Conservation (phyloP, 1,284 basidiomycete species). For the Inonotus hispidus region DNA sequence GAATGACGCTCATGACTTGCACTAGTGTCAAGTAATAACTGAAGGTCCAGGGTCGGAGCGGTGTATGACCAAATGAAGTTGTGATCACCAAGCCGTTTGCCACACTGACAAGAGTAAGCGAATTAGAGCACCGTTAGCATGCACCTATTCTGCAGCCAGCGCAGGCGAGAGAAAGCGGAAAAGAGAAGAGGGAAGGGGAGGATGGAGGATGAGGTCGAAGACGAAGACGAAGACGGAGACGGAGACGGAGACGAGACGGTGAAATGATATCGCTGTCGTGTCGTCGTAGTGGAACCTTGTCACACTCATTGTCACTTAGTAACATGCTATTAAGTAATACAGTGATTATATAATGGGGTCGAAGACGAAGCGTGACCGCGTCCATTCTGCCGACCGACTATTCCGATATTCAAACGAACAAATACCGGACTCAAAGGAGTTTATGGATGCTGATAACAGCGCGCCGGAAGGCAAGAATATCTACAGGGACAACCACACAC, state of each 20-base stretch:
- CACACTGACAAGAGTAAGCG: neutral
- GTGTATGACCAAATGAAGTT: neutral
- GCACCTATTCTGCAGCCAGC: neutral
- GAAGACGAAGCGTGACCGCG: too few species aligned
- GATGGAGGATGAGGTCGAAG: neutral
- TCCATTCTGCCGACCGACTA: too few species aligned
- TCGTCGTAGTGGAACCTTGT: neutral
- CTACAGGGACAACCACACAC: too few species aligned
- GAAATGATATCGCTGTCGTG: neutral
- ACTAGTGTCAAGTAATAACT: neutral
- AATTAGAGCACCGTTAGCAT: neutral
- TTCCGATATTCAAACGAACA: too few species aligned
- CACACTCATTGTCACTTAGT: neutral
- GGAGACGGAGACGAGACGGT: neutral
- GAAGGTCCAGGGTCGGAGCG: neutral
- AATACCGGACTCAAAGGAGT: too few species aligned
- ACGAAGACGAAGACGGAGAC: neutral
- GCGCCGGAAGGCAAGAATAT: too few species aligned
- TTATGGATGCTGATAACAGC: too few species aligned
- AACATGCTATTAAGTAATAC: neutral
- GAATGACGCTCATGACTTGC: conserved; percentile 26
- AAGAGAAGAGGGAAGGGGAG: neutral
- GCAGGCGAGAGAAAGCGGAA: neutral
- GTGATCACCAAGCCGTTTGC: neutral
- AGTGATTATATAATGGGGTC: too few species aligned